Evolutionary conservation across 352 stramenopile genomes (phyloP), one percentile per base, ranked within the genome.

Genomic region (Phytophthora palmivora): DNA sequence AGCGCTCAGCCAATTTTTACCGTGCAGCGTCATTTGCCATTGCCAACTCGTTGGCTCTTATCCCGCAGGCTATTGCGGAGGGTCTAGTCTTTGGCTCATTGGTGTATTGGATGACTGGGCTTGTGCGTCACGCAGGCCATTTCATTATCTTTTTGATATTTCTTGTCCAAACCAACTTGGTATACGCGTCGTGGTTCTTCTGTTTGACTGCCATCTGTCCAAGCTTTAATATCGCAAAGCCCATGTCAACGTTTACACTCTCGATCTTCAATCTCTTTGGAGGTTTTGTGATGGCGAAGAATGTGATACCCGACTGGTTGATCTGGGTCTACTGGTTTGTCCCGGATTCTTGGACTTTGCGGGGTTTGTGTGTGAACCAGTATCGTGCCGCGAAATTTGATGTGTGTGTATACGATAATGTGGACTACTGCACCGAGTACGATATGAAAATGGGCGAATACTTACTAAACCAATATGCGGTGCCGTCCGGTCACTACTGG

Each of bases 81-180:
- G 72, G 72, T 14, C 18, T 92, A 5, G 58, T 88, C 10, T 94
- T 95, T 64, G 87, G 80, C 6, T 87, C 76, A 14, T 60, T 95
- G 42, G 51, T 95, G 3, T 95, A 95, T 53, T 96, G 84, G 72
- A 83, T 95, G 65, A 72, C 85, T 58, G 87, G 87, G 16, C 68
- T 79, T 24, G 59, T 65, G 8, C 21, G 33, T 1, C 28, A 75
- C 15, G 73, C 43, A 2, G 42, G 38, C 2, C 39, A 52, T 3
- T 87, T 73, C 42, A 19, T 86, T 9, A 53, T 79, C 7, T 87
- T 73, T 50, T 24, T 76, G 16, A 33, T 71, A 5, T 12, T 74
- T 1, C 34, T 82, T 21, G 30, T 86, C 0, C 16, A 63, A 28
- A 68, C 44, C 7, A 74, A 84, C 26, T 12, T 87, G 16, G 51